Base-by-base conservation (phyloP, 768 basidiomycete species). In the Pleurotus cornucopiae region DNA sequence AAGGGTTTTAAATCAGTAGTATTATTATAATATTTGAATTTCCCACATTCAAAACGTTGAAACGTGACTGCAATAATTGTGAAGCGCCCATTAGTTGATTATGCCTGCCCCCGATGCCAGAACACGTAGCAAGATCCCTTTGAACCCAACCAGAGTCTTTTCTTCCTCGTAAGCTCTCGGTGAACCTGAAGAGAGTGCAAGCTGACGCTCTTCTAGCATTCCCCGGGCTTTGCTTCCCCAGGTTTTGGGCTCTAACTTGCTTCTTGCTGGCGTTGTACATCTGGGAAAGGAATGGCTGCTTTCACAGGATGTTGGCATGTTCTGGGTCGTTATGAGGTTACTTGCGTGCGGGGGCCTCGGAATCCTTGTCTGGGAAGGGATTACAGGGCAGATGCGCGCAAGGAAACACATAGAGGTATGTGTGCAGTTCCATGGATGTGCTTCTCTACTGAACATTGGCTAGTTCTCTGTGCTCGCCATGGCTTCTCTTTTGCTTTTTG, bases 301-400 rank as follows among this genome's bases (percentile, higher is more conserved):
- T 46, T 74, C 81, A 14, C 78, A 79, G 39, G 85, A 89, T 66
- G 80, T 85, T 18, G 85, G 85, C 5, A 79, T 87, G 6, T 85
- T 90, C 64, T 91, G 89, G 90, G 75, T 89, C 12, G 74, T 87
- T 34, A 84, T 91, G 73, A 74, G 88, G 59, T 77, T 89, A 48
- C 73, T 91, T 52, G 86, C 85, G 2, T 82, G 84, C 61, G 86
- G 83, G n/a, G 86, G 81, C n/a, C 62, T 89, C 53, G 84, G 81
- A 16, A 77, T 82, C 43, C 61, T 88, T 45, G 68, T 81, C 16
- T 85, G 87, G 85, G 83, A 84, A 58, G 76, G 71, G 1, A 58
- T 73, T 47, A 83, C 81, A 0, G 80, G 81, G 3, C 77, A 84
- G 63, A 64, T 82, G 58, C 83, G 77, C 62, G 30, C 30, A 34